A percentile compares a stretch with the other conserved stretches of the same genome.
Conservation (phyloP, 2,329 filamentous ascomycete genomes). For the Trichoderma afroharzianum region DNA sequence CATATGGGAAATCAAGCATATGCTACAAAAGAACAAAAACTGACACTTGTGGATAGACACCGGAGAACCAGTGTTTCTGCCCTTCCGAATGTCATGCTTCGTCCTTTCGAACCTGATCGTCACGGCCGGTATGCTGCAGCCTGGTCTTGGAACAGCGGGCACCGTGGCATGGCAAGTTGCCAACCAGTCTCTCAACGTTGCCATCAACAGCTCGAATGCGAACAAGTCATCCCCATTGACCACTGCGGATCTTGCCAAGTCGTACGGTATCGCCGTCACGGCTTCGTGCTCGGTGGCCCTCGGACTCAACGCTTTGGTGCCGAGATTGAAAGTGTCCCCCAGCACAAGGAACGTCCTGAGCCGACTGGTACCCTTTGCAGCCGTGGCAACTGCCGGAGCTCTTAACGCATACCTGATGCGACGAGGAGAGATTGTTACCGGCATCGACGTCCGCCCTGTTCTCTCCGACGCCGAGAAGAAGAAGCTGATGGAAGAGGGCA, state of each 20-base stretch:
- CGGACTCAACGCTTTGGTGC: conserved; percentile 85
- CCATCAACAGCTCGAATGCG: conserved; percentile 94
- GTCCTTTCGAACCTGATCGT: conserved; percentile 91
- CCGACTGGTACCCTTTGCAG: conserved; percentile 92
- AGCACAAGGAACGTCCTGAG: conserved; percentile 71
- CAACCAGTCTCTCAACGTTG: conserved; percentile 97
- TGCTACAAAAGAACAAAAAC: not conserved
- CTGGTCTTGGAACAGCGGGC: conserved; percentile 74
- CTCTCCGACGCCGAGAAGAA: conserved; percentile 66
- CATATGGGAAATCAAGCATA: not conserved
- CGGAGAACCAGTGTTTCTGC: conserved; percentile 84
- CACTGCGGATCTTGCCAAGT: conserved; percentile 75
- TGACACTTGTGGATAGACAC: conserved; percentile 61
- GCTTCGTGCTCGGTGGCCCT: conserved; percentile 93
- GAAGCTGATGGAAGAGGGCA: conserved; percentile 53
- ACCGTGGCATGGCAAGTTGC: conserved; percentile 92
- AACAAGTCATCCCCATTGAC: conserved; percentile 95
- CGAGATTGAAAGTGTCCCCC: conserved; percentile 75
- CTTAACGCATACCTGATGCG: conserved; percentile 98
- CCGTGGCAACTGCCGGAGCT: conserved; percentile 84
- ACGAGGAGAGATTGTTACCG: conserved; percentile 86
- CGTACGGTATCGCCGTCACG: conserved; percentile 86
- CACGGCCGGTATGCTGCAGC: conserved; percentile 95
- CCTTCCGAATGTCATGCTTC: conserved; percentile 96
- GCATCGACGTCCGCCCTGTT: conserved; percentile 89